phyloP scores from a whole-genome alignment of 495 filamentous ascomycete genomes.

The Recurvomyces mirabilis region DNA sequence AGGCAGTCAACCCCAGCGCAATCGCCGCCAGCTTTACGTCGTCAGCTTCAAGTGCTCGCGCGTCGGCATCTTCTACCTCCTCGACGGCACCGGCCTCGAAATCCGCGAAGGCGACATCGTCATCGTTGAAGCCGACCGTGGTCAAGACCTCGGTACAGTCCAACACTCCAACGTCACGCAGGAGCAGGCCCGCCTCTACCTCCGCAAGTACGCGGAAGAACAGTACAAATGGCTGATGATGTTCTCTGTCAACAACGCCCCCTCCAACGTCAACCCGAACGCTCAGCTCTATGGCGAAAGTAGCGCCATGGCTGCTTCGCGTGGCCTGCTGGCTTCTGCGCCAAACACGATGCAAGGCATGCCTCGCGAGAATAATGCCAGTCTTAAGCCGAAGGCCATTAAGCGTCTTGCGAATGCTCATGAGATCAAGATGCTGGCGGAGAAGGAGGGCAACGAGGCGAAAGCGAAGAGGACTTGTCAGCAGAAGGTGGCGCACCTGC shows the following conservation, averaged over 20 bases:
- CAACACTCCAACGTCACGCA: constrained; percentile 71
- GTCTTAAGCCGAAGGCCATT: constrained; percentile 90
- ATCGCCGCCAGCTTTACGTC: constrained; percentile 45
- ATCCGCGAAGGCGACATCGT: constrained; percentile 87
- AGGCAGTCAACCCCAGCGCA: not conserved
- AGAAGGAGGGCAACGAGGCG: constrained; percentile 95
- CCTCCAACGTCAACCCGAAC: constrained; percentile 18
- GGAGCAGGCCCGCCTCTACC: constrained; percentile 72
- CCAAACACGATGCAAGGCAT: constrained; percentile 17
- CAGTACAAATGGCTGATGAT: constrained; percentile 97
- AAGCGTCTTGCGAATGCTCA: constrained; percentile 84
- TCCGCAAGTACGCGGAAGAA: constrained; percentile 80
- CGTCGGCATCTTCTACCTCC: constrained; percentile 91
- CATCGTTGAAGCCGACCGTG: constrained; percentile 93
- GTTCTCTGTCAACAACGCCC: constrained; percentile 40
- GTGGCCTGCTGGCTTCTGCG: constrained; percentile 4
- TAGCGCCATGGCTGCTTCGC: constrained; percentile 1
- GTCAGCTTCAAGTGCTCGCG: constrained; percentile 92
- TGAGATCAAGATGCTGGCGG: constrained; percentile 73
- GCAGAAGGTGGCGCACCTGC: constrained; percentile 89
- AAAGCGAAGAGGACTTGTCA: constrained; percentile 95
- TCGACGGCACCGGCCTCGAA: constrained; percentile 84
- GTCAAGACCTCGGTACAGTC: constrained; percentile 91
- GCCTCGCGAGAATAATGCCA: constrained; percentile 35
- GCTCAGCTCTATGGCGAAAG: constrained; percentile 17